Conservation (phyloP, 495 filamentous ascomycete genomes). For the Lindgomyces ingoldianus region DNA sequence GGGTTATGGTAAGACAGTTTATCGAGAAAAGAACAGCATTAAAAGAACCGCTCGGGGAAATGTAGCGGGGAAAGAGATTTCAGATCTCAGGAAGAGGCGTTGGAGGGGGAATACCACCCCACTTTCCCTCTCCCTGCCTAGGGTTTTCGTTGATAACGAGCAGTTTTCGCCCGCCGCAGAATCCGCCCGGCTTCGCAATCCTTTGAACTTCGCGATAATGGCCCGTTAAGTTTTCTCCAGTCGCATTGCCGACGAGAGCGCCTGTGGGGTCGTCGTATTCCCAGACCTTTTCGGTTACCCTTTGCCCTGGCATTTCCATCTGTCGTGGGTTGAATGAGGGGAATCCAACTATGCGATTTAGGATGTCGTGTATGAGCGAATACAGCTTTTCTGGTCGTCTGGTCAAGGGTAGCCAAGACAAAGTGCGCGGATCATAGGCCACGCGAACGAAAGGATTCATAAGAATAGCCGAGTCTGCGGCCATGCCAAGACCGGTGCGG, state of each 20-base stretch:
- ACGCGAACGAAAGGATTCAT: conserved; percentile 46
- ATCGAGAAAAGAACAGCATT: too few species aligned
- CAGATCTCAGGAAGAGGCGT: background rate
- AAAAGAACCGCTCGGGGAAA: too few species aligned
- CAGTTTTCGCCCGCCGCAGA: conserved; percentile 31
- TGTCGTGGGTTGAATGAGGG: conserved; percentile 28
- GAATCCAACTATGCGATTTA: conserved; percentile 32
- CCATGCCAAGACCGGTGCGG: conserved; percentile 11
- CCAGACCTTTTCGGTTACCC: conserved; percentile 22
- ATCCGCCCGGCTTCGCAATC: conserved; percentile 28
- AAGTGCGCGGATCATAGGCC: conserved; percentile 36
- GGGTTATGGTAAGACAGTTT: too few species aligned
- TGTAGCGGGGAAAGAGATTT: background rate
- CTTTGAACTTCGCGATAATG: conserved; percentile 6
- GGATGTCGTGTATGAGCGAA: conserved; percentile 32
- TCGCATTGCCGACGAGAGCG: conserved; percentile 3
- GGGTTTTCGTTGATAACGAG: conserved; percentile 32
- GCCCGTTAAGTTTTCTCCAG: conserved; percentile 10
- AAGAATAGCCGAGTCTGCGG: conserved; percentile 39
- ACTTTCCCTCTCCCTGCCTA: conserved; percentile 25
- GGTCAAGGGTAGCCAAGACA: conserved; percentile 38
- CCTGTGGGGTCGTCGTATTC: conserved; percentile 25
- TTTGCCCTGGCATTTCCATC: conserved; percentile 32
- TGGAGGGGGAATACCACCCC: conserved; percentile 24
- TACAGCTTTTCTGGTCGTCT: conserved; percentile 41